Base-by-base conservation (phyloP, 2,329 filamentous ascomycete species). In the Sporothrix humicola region DNA sequence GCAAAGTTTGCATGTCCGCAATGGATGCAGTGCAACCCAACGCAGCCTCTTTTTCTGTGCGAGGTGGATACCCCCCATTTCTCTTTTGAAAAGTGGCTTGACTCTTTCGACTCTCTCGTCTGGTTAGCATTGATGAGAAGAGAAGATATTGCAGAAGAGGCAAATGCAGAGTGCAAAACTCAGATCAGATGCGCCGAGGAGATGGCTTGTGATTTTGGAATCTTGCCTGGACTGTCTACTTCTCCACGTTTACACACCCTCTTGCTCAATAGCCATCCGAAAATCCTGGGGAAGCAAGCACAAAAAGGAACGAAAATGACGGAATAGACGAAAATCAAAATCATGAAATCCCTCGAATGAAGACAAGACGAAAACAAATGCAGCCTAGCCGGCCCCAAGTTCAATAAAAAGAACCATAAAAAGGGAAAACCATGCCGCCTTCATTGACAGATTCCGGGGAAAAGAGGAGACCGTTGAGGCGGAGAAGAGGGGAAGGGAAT, bases 391-490 rank as follows among this genome's bases (percentile, higher is more conserved):
- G n/a, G n/a, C 8, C 7, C 56, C 5, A 59, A 37, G 12, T 3
- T 7, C 5, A 46, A 23, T 20, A 23, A 65, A 13, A 12, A 3
- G 3, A 48, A 42, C n/a, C 31, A n/a, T 58, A 7, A 46, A 59
- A 58, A 56, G 17, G 13, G 20, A 46, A 59, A 59, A 7, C 31
- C 20, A 17, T 56, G 52, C 52, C 13, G 44, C 52, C 8, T 26
- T 46, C n/a, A 12, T 66, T 48, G 46, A 48, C 20, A 66, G 15
- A 66, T 20, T 66, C 63, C 15, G 63, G 63, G 63, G 44, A 66
- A 66, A 66, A 50, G 63, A 66, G 63, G 61, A 66, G 42, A 66
- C 61, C 12, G 4, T 23, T 20, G 59, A 65, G 37, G 59, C 59
- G 61, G 61, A 66, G 61, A 66, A 66, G 61, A 44, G 59, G 31